These are phyloP conservation scores for Camellia granthamiana DNA, from an alignment of 148 eudicot genomes.

Conservation along the genomic window DNA sequence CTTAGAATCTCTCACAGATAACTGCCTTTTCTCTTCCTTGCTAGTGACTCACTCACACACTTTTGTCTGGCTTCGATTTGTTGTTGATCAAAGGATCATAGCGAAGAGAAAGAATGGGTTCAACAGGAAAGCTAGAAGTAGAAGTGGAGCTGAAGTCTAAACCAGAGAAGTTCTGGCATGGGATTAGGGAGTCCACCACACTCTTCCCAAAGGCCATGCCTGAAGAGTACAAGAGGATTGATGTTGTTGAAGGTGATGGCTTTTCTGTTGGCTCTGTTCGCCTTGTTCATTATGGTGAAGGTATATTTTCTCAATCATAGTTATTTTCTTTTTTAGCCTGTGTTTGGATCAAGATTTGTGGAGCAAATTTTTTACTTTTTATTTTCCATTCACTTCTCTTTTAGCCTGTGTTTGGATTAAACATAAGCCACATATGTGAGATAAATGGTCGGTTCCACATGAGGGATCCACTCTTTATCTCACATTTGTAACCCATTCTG, in stretches of 20 bases:
- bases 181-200: conserved; percentile 47
- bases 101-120: conserved; percentile 22
- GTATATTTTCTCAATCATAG: neutral
- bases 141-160: conserved; percentile 63
- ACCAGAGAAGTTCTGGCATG: conserved; percentile 61
- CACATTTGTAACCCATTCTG: no score
- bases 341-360: no score
- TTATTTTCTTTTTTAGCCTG: neutral
- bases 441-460: no score
- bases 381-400: no score
- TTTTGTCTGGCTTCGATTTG: neutral
- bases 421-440: no score
- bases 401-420: no score
- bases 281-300: conserved; percentile 52
- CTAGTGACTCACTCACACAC: neutral
- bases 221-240: conserved; percentile 62
- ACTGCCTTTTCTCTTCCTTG: neutral
- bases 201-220: conserved; percentile 76
- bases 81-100: no score
- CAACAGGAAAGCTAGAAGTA: conserved; percentile 55
- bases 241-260: conserved; percentile 83
- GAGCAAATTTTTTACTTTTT: no score
- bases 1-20: neutral
- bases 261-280: conserved; percentile 66
- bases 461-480: no score